Conservation (phyloP, 2,329 filamentous ascomycete genomes). For the Periconia sp. region DNA sequence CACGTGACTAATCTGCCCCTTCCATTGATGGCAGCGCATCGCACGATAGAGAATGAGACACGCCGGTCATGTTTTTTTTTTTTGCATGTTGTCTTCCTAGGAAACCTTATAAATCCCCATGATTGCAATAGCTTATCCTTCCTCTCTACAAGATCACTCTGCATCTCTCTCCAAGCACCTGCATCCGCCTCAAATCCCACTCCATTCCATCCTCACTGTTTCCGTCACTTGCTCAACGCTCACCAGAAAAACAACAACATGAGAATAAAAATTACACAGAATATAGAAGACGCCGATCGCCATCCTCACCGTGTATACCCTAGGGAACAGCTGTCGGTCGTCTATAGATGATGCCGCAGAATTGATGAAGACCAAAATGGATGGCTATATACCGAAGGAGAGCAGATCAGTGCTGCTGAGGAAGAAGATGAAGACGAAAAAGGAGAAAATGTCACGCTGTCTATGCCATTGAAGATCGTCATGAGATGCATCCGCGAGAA, state of each 20-base stretch:
- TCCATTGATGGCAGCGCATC: not conserved
- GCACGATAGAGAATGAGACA: not conserved
- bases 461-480: constrained; percentile 35
- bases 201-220: not conserved
- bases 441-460: constrained; percentile 25
- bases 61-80: not conserved
- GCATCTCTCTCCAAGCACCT: not conserved
- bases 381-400: constrained; percentile 9
- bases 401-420: constrained; percentile 6
- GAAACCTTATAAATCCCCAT: not conserved
- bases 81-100: not conserved
- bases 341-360: constrained; percentile 11
- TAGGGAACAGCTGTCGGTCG: constrained; percentile 9
- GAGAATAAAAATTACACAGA: constrained; percentile 27
- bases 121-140: not conserved
- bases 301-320: constrained; percentile 13
- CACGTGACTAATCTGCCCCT: no score
- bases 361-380: constrained; percentile 4
- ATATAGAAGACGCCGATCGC: constrained; percentile 17
- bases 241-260: not conserved
- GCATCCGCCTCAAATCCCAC: not conserved
- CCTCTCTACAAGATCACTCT: not conserved
- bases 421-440: constrained; percentile 11
- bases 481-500: constrained; percentile 17
- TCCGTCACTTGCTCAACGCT: not conserved